Evolutionary conservation across 1,284 basidiomycete genomes (phyloP).

Genomic region (Retiboletus flavoniger): DNA sequence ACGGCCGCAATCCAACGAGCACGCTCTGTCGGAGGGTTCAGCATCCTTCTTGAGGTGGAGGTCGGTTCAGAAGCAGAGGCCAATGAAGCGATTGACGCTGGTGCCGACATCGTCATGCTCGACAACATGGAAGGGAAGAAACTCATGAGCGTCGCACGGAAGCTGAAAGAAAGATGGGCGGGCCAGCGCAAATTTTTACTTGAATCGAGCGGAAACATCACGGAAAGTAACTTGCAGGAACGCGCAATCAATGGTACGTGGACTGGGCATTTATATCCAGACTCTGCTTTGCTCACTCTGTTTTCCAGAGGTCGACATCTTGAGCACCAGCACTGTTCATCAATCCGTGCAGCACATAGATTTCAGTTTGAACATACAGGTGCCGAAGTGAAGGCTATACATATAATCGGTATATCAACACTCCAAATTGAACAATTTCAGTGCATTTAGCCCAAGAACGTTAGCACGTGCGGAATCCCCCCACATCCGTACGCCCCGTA

Average conservation of each 20-base stretch:
- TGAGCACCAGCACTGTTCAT: conserved; percentile 91
- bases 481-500: conserved; percentile 61
- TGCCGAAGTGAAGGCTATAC: conserved; percentile 38
- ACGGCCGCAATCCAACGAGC: conserved; percentile 84
- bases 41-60: conserved; percentile 92
- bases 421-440: conserved; percentile 59
- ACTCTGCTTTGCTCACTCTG: conserved; percentile 4
- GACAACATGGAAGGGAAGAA: conserved; percentile 88
- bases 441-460: conserved; percentile 70
- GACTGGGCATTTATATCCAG: neutral
- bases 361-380: conserved; percentile 91
- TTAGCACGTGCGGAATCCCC: conserved; percentile 46
- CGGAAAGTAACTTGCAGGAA: conserved; percentile 76
- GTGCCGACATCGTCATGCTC: conserved; percentile 97
- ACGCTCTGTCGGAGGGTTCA: conserved; percentile 89
- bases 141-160: conserved; percentile 65
- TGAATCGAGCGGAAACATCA: conserved; percentile 92
- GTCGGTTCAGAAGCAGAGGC: conserved; percentile 88
- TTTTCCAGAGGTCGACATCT: conserved; percentile 83
- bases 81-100: conserved; percentile 93
- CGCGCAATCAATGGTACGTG: conserved; percentile 71
- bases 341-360: conserved; percentile 91
- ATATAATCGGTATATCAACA: conserved; percentile 16
- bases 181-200: conserved; percentile 82
- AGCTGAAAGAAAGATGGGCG: conserved; percentile 73